Evolutionary conservation across 345 rosid genomes (phyloP), one percentile per base, ranked within the genome.

Genomic region (Zanthoxylum bungeanum): DNA sequence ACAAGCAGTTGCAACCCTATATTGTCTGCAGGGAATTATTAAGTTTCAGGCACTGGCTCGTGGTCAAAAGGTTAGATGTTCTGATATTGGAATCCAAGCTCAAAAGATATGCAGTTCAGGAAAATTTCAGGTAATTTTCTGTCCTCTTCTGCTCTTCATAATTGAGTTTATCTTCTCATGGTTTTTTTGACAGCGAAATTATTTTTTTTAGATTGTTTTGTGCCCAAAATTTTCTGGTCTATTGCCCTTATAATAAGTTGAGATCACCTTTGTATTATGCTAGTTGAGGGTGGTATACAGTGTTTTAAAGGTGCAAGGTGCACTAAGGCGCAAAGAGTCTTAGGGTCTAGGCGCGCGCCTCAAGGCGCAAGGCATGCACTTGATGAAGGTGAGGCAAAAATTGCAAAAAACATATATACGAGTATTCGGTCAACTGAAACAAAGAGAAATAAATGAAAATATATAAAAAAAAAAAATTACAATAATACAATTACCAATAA

Each of bases 1-100:
- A 75, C 94, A 93, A 83, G 98, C 97, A 63, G 78, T 85, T 85
- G 89, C 93, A 62, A 93, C 93, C 14, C 80, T 90, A 70, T 75
- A 55, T 1, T 87, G 91, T 80, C 76, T 88, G 47, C 79, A 78
- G 78, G 88, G 86, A 47, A 79, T 89, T 78, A 80, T 93, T 42
- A 90, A 83, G 83, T 46, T 93, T 64, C 98, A 93, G 76, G 89
- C 91, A 27, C 51, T 87, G 56, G 81, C 64, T 72, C 89, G 97
- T 9, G 88, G 86, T 58, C 84, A 69, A 70, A 77, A 78, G 73
- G 87, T 84, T 68, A 84, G 91, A 77, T 68, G 64, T 24, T 82
- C 80, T 50, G 77, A 78, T 24, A 68, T 69, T 37, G 85, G 69
- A 19, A 63, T 64, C 63, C 82, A 80, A 69, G 71, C 78, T 67